Evolutionary conservation across 2,329 filamentous ascomycete species (phyloP).

Genomic region (Mycosphaerella sp.): DNA sequence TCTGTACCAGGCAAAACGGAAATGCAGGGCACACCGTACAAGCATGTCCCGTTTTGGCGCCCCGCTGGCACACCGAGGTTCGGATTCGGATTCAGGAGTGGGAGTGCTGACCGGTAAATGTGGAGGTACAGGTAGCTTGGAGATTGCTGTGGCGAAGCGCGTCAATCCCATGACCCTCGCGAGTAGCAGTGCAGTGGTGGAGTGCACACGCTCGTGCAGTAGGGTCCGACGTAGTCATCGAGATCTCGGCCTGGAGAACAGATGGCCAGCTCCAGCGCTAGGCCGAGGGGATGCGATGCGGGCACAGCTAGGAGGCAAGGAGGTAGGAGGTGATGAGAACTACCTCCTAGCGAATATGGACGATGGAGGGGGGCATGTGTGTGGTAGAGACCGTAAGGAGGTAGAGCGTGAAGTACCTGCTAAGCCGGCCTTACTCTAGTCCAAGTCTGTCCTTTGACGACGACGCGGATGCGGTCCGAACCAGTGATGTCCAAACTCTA

Average conservation of each 20-base stretch:
- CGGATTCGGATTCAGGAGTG: neutral
- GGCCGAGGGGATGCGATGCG: neutral
- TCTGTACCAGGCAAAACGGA: neutral
- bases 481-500: too few relatives aligned
- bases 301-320: neutral
- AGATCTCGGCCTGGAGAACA: neutral
- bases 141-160: neutral
- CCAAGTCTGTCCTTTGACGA: neutral
- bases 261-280: neutral
- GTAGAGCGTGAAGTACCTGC: neutral
- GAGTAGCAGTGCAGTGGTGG: neutral
- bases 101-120: neutral
- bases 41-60: too few relatives aligned
- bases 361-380: too few relatives aligned
- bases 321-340: neutral
- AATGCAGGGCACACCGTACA: neutral
- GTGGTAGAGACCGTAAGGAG: too few relatives aligned
- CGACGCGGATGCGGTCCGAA: neutral
- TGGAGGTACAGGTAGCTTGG: too few relatives aligned
- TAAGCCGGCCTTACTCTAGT: neutral
- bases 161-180: neutral
- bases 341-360: too few relatives aligned
- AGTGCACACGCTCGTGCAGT: neutral
- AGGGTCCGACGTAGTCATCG: neutral
- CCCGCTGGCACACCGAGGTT: too few relatives aligned